Base-by-base conservation (phyloP, 2,329 filamentous ascomycete species). In the Blastomyces emzantsi region DNA sequence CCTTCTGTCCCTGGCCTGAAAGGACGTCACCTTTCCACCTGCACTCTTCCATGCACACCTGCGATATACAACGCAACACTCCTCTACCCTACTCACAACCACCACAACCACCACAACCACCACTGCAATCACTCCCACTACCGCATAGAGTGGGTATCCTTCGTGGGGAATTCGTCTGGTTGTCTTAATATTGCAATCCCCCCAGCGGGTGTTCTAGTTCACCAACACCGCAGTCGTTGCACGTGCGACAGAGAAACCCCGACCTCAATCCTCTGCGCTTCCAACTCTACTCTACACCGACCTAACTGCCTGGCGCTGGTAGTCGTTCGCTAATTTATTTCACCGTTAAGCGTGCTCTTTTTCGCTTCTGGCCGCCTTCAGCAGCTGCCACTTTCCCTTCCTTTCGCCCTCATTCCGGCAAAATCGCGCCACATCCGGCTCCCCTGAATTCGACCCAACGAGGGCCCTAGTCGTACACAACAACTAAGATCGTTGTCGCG, bases 241-340 rank as follows among this genome's bases (percentile, higher is more conserved):
- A 30, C 30, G 13, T 59, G 57, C 57, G 57, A 45, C 57, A 28
- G 30, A 28, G 39, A 30, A 51, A 47, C 22, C 47, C 59, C 11
- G 47, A 61, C 49, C 45, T 25, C 59, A 15, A n/a, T n/a, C 22
- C 15, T 41, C 59, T 36, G 22, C 45, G 17, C 36, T 61, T 17
- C 41, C 41, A 43, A 17, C 49, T 15, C 59, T 47, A 11, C n/a
- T 61, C 47, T 45, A 22, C 45, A 11, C 17, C n/a, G 47, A 49
- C 45, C 30, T 39, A 28, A 19, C 45, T 52, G 45, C 45, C 47
- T 52, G 25, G 25, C 52, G 59, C 59, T 61, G 59, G 30, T 25
- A 43, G 59, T 52, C 59, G n/a, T 61, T 39, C 59, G n/a, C 30
- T 61, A 45, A 22, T 39, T 52, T 28, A 45, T 28, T 51, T 52